phyloP scores from a whole-genome alignment of 306 rosid species.

The Sechiopsis laciniata region DNA sequence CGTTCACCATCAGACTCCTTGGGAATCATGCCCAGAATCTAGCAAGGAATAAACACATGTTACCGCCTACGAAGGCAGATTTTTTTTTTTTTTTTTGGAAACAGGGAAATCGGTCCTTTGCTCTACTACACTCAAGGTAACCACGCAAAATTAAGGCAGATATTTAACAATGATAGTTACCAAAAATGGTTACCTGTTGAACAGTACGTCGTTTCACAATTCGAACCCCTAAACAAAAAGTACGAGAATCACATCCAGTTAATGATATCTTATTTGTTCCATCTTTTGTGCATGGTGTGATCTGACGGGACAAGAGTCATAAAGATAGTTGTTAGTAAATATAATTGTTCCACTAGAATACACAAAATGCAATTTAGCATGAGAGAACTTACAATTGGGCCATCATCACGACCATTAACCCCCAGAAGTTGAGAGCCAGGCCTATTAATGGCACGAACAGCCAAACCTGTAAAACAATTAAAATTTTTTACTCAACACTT shows the following conservation, averaged over 20 bases:
- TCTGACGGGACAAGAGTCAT: conserved; percentile 51
- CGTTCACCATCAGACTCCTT: conserved; percentile 78
- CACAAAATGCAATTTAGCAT: neutral
- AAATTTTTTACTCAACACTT: neutral
- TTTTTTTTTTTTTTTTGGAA: too few species aligned
- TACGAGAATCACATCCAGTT: conserved; percentile 81
- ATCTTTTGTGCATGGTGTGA: conserved; percentile 67
- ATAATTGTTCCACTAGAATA: neutral
- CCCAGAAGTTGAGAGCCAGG: conserved; percentile 95
- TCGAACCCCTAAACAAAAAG: conserved; percentile 89
- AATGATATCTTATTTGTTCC: conserved; percentile 83
- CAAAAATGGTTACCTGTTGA: conserved; percentile 57
- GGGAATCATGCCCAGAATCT: conserved; percentile 74
- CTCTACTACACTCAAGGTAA: too few species aligned
- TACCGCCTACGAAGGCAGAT: conserved; percentile 1
- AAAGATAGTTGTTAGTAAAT: conserved; percentile 26
- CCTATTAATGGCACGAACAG: conserved; percentile 85
- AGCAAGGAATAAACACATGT: conserved; percentile 19
- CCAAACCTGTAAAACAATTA: conserved; percentile 44
- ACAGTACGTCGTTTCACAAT: conserved; percentile 67
- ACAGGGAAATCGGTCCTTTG: too few species aligned
- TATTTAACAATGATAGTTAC: neutral
- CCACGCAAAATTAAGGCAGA: neutral
- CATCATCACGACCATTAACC: conserved; percentile 97
- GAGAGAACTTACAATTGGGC: conserved; percentile 73